Base-by-base conservation (phyloP, 345 rosid species). In the Toxicodendron radicans region DNA sequence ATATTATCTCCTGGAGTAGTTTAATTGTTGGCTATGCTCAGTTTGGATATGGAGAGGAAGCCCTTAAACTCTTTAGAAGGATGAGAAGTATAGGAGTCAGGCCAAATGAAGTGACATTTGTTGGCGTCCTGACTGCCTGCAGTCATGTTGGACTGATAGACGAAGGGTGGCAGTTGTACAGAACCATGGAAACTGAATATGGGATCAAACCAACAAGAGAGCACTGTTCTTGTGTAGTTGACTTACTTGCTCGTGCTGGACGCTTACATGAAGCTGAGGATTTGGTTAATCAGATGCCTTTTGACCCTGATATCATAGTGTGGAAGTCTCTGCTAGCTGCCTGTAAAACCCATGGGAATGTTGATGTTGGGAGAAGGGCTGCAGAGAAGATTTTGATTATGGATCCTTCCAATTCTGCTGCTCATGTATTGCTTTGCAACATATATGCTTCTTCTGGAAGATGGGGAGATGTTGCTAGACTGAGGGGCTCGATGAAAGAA, bases 181-280 rank as follows among this genome's bases (percentile, higher is more conserved):
- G 71, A 45, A 71, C 65, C 21, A 87, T 91, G 97, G 82, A 71
- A 79, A 81, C 67, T 2, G 86, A 90, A 73, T 78, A 80, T 57
- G 80, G 84, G 23, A 74, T 91, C 61, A 58, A 53, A 32, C 87
- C 88, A n/a, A 89, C 86, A 23, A 85, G 75, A 71, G 92, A 87
- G 78, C 95, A 87, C 66, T 83, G 84, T 77, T 82, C 94, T 73
- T 92, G 97, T 72, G 76, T 89, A 70, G 90, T 94, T 64, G 95
- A 92, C 79, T 86, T 94, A 58, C 90, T 90, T 12, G 88, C 91
- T 64, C 92, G 95, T 72, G 92, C 95, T 59, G 97, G 98, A 18
- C 80, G 77, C 70, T 74, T 93, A 68, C 64, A 76, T 13, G 90
- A 87, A 81, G 97, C 97, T 41, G 87, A 83, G 61, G 84, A 70